Evolutionary conservation across 1,284 basidiomycete genomes (phyloP), one percentile per base, ranked within the genome.

Genomic region (Butyriboletus appendiculatus): DNA sequence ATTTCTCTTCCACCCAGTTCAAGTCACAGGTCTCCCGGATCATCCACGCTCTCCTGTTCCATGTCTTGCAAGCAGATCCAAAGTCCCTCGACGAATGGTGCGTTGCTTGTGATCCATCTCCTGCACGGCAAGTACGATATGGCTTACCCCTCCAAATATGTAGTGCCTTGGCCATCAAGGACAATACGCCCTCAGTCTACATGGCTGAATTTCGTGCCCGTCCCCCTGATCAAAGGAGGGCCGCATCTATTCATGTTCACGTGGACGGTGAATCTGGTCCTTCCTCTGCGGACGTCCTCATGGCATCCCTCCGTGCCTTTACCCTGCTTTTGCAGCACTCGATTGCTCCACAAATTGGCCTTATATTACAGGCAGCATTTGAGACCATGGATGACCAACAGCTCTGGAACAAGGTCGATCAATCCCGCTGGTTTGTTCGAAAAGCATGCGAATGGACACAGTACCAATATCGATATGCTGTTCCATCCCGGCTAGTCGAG

Each of bases 391-490:
- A 91, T 56, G 73, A 78, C 12, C 73, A 79, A 33, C 69, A 78
- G 22, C 82, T 83, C 16, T 98, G 96, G 96, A 69, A 68, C n/a
- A 80, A 88, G 58, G 65, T 81, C 1, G 81, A 86, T 15, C 87
- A 92, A 67, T 93, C 87, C 66, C 84, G 86, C 58, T 98, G 94
- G 94, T 77, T 96, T 45, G 84, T 86, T 18, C 81, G 85, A 53
- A 86, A 84, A 59, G 77, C 86, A 7, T 85, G 88, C 28, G 86
- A 92, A 60, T 96, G 93, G 88, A 82, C 92, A 9, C 90, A 90
- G 62, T 91, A 96, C 56, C 94, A 96, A 68, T 96, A 96, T 71
- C 90, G 96, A 33, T 95, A 92, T 66, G 87, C 90, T 18, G 84
- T 98, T 3, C 93, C 96, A 11, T 90, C 90, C 2, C 82, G 86